Evolutionary conservation across 805 yeast genomes (phyloP), one percentile per base, ranked within the genome.

Genomic region (Spathaspora gorwiae): DNA sequence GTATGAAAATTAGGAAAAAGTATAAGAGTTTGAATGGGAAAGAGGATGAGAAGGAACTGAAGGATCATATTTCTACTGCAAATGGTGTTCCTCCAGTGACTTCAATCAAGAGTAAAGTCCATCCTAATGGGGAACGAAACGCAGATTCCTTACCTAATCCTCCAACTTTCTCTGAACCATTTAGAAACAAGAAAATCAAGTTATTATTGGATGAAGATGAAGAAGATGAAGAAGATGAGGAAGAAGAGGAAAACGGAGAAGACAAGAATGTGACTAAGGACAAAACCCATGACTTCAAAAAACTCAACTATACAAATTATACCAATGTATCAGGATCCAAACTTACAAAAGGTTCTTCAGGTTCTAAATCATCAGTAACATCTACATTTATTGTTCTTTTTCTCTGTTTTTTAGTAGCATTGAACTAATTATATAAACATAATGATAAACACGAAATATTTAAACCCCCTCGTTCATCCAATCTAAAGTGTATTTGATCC

Each of bases 401-500:
- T 5, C 9, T 34, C 14, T 34, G 36, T n/a, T 34, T 34, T 34
- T 13, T 34, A 34, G 3, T 34, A 11, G 36, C 36, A 9, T 34
- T 34, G 19, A n/a, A 34, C 36, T 34, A 34, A 13, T 13, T 34
- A 34, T 34, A 34, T 14, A 34, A 11, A 29, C 32, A 3, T 29
- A 9, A 29, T 29, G 5, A 9, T 9, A 29, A 7, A 29, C 32
- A 29, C 32, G 32, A 27, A 11, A 29, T 43, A 13, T 26, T 34
- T 44, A 35, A 37, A 13, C 19, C 14, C 30, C 40, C 64, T 89
- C 96, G 59, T 90, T 84, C 85, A 90, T 84, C 95, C 96, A 90
- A 44, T 81, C 87, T 47, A 90, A 70, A 1, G 97, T 89, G 51
- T 76, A 78, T 50, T 75, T 74, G 53, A 90, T 87, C 47, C 97